A percentile compares a stretch with the other conserved stretches of the same genome.
phyloP scores from a whole-genome alignment of 805 yeast genomes.

The Ogataea saltuana region DNA sequence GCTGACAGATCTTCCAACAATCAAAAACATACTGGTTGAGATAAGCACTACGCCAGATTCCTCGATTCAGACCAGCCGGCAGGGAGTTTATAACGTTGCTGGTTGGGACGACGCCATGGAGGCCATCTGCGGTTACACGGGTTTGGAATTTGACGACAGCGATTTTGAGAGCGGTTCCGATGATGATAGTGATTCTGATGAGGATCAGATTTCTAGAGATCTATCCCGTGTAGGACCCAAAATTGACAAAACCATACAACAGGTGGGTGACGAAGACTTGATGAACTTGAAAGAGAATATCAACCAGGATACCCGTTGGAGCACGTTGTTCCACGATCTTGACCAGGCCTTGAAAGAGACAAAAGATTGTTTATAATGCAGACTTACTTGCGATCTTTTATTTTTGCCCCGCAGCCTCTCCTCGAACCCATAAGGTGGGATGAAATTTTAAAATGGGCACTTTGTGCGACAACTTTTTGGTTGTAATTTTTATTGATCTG shows the following conservation, averaged over 20 bases:
- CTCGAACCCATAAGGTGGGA: no score
- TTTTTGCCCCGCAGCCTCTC: not conserved
- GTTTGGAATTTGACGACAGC: conserved; percentile 37
- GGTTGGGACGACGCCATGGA: conserved; percentile 41
- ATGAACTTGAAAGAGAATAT: not conserved
- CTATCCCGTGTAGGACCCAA: not conserved
- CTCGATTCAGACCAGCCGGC: conserved; percentile 10
- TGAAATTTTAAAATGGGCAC: not conserved
- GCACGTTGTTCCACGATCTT: conserved; percentile 21
- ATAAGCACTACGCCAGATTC: conserved; percentile 25
- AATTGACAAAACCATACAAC: not conserved
- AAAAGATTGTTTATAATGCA: conserved; percentile 1
- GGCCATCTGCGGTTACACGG: conserved; percentile 32
- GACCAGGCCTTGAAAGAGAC: conserved; percentile 29
- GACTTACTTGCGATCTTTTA: not conserved
- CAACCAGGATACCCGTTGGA: conserved; percentile 20
- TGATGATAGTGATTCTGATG: conserved; percentile 15
- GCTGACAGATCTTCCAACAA: conserved; percentile 20
- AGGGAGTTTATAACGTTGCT: conserved; percentile 27
- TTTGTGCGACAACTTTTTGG: not conserved
- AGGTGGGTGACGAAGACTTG: not conserved
- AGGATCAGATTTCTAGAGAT: conserved; percentile 3
- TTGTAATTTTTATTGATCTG: no score
- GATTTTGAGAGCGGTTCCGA: conserved; percentile 31
- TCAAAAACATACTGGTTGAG: conserved; percentile 30